Conservation (phyloP, 768 basidiomycete genomes). For the Suillus subaureus region DNA sequence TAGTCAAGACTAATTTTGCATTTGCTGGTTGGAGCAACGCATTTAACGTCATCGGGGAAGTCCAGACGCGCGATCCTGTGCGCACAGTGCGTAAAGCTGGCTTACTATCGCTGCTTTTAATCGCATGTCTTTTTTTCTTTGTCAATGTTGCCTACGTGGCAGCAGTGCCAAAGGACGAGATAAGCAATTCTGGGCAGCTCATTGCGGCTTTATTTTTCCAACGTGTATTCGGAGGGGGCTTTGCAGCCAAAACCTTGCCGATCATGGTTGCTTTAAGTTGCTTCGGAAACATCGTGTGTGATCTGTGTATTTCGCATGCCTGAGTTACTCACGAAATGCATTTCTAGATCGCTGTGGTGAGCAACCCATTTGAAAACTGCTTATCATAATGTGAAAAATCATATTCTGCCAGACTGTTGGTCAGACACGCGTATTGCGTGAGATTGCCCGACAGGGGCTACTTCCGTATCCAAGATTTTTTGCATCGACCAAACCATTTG, state of each 20-base stretch:
- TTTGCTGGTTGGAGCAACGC: conserved; percentile 35
- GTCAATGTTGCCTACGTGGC: too few relatives aligned
- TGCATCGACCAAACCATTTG: too few relatives aligned
- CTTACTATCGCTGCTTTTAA: too few relatives aligned
- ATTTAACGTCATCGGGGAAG: too few relatives aligned
- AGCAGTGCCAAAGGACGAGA: conserved; percentile 46
- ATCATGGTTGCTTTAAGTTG: conserved; percentile 42
- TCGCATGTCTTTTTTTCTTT: too few relatives aligned
- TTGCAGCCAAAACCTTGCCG: conserved; percentile 38
- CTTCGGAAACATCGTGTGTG: conserved; percentile 39
- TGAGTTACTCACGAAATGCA: neutral
- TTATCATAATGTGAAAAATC: neutral
- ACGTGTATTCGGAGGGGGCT: conserved; percentile 47
- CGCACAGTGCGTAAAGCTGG: too few relatives aligned
- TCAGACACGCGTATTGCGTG: too few relatives aligned
- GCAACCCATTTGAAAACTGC: neutral
- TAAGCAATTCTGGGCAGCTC: conserved; percentile 44
- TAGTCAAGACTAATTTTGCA: conserved; percentile 32
- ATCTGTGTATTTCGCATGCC: conserved; percentile 13
- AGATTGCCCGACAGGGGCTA: too few relatives aligned
- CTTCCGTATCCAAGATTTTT: too few relatives aligned
- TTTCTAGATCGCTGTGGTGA: conserved; percentile 6
- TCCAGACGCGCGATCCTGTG: too few relatives aligned
- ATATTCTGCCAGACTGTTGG: conserved; percentile 14
- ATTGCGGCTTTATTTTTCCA: conserved; percentile 53